These are phyloP conservation scores for Rhexocercosporidium sp. DNA, from an alignment of 2,329 filamentous ascomycete species.

Conservation along the genomic window DNA sequence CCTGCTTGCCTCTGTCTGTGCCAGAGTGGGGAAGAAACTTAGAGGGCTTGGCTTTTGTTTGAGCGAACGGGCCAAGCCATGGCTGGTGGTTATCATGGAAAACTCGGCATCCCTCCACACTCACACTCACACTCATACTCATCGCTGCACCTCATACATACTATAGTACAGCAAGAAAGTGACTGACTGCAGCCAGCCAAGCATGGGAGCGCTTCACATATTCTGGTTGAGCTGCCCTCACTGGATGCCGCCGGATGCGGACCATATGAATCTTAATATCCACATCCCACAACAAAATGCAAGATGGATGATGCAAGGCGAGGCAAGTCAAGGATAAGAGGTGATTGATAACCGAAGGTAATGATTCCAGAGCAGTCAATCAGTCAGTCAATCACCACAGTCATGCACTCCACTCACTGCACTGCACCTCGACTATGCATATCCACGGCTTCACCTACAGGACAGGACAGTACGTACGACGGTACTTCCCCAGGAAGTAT, in stretches of 20 bases:
- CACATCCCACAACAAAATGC: not conserved
- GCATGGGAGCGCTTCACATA: not conserved
- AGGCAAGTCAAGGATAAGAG: slow-evolving; percentile 1
- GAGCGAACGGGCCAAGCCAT: slow-evolving; percentile 13
- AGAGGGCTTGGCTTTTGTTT: not conserved
- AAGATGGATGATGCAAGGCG: not conserved
- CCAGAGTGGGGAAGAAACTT: not conserved
- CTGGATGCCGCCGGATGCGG: not conserved
- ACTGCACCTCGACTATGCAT: not conserved
- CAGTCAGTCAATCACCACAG: not conserved
- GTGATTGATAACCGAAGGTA: not conserved
- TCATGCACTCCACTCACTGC: not conserved
- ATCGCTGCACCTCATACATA: not conserved
- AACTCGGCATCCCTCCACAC: slow-evolving; percentile 5
- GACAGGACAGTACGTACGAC: no score
- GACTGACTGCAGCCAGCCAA: slow-evolving; percentile 1
- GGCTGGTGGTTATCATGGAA: not conserved
- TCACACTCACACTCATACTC: not conserved
- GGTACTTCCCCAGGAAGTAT: slow-evolving; percentile 1
- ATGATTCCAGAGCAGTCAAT: not conserved
- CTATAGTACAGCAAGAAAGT: no score
- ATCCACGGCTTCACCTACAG: not conserved
- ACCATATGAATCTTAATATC: not conserved
- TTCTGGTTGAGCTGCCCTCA: slow-evolving; percentile 3
- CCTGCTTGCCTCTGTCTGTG: slow-evolving; percentile 5